These are phyloP conservation scores for Brassica hybrid DNA, from an alignment of 441 rosid species.

Conservation along the genomic window DNA sequence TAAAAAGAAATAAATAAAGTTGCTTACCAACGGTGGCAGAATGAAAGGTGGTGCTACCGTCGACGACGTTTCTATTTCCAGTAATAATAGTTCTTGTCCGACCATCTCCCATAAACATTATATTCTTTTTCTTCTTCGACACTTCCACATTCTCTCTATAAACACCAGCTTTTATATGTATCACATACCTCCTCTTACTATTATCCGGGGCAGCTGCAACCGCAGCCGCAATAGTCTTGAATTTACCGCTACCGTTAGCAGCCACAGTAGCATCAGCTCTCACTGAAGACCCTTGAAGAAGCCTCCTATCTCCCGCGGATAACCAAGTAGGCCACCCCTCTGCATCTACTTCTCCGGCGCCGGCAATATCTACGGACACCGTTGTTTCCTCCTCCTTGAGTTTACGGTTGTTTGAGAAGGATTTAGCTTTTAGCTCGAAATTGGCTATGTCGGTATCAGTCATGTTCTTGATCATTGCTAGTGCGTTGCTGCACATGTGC, in stretches of 20 bases:
- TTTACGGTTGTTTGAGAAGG: conserved; percentile 38
- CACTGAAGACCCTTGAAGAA: conserved; percentile 53
- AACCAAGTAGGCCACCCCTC: conserved; percentile 61
- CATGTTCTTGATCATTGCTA: conserved; percentile 80
- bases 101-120: conserved; percentile 70
- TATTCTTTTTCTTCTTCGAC: no score
- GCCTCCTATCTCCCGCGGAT: conserved; percentile 58
- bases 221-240: conserved; percentile 53
- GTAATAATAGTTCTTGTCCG: conserved; percentile 56
- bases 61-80: conserved; percentile 56
- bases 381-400: conserved; percentile 40
- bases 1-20: background rate
- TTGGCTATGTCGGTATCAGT: conserved; percentile 61
- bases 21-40: conserved; percentile 66
- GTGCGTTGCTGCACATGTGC: conserved; percentile 67
- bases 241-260: conserved; percentile 58
- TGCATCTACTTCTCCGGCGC: conserved; percentile 33
- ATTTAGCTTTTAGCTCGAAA: conserved; percentile 29
- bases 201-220: conserved; percentile 62
- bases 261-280: conserved; percentile 57
- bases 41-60: conserved; percentile 69
- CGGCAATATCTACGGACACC: conserved; percentile 27
- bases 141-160: no score
- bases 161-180: no score
- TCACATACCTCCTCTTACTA: conserved; percentile 52